Evolutionary conservation across 2,329 filamentous ascomycete genomes (phyloP), one percentile per base, ranked within the genome.

Genomic region (Massarina eburnea): DNA sequence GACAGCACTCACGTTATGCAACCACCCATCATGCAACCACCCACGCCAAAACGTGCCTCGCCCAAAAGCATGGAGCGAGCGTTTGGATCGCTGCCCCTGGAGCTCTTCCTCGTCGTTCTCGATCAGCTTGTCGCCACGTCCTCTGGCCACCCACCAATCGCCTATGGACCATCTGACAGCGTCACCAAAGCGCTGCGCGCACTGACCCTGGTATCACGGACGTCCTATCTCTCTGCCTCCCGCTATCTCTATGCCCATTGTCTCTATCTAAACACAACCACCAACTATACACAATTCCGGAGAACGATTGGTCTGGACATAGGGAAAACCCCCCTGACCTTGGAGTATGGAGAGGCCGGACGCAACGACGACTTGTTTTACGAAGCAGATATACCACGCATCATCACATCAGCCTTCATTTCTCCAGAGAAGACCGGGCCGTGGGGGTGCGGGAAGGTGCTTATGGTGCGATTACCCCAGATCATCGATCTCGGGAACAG

Each of bases 31-130:
- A 46, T 46, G 44, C 39, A 42, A 21, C 29, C 33, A 26, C 26
- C 26, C 30, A 12, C 32, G 19, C 18, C 33, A 21, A 29, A 30
- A 27, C 8, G 19, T 24, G 35, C 35, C 20, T 15, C 15, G 15
- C 35, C 34, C n/a, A n/a, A n/a, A n/a, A n/a, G n/a, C n/a, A n/a
- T 38, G 24, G 36, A 40, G 22, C 41, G 33, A 7, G 56, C 71
- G 19, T 51, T 76, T 8, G 51, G 56, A 18, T 61, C 62, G 20
- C 49, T 67, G 7, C 62, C 64, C 2, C 34, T 49, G 3, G 64
- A 67, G 30, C 43, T 66, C 1, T 59, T 65, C 24, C 47, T 63
- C 10, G 46, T 52, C 19, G 41, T 65, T 12, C 51, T 67, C 17
- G 62, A 67, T 30, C 56, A 65, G 41, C 52, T 67, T 10, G 55